A percentile compares a stretch with the other conserved stretches of the same genome.
Evolutionary conservation across 1,284 basidiomycete species (phyloP).

Genomic region (Pyrrhoderma lamaoense): DNA sequence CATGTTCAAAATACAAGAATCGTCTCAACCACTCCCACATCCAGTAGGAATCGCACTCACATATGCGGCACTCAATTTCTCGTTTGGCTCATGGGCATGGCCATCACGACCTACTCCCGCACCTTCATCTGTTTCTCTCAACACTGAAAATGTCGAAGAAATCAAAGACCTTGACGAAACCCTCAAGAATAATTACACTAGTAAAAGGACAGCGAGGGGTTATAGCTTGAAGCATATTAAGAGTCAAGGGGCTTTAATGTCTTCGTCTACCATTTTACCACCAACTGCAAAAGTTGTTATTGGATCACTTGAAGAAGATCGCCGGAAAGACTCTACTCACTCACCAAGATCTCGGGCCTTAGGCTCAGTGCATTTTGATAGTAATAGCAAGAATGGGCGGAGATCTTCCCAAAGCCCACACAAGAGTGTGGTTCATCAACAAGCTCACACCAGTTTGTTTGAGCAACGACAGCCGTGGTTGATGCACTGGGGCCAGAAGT

Average conservation of each 20-base stretch:
- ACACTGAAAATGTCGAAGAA: neutral
- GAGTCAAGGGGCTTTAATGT: conserved; percentile 1
- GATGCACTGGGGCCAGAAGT: conserved; percentile 6
- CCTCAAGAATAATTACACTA: neutral
- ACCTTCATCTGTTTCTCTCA: conserved; percentile 16
- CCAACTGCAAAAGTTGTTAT: conserved; percentile 10
- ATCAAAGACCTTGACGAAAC: too few species aligned
- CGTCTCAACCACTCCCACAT: conserved; percentile 41
- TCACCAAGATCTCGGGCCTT: too few species aligned
- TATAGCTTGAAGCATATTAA: conserved; percentile 1
- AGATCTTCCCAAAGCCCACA: neutral
- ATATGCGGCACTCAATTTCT: conserved; percentile 87
- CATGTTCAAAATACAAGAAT: conserved; percentile 78
- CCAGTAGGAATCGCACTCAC: conserved; percentile 81
- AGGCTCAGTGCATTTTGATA: too few species aligned
- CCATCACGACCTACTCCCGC: conserved; percentile 55
- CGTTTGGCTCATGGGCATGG: conserved; percentile 98
- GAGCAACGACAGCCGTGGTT: conserved; percentile 12
- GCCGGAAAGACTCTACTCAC: neutral
- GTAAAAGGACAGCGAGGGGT: neutral
- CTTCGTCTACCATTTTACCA: conserved; percentile 2
- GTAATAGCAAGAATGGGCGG: neutral
- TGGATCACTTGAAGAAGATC: neutral
- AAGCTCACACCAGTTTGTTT: conserved; percentile 14
- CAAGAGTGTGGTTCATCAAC: conserved; percentile 14